Percentiles rank a stretch among this genome's conserved stretches.
Evolutionary conservation across 495 filamentous ascomycete species (phyloP).

Genomic region (Hypomontagnella submonticulosa): DNA sequence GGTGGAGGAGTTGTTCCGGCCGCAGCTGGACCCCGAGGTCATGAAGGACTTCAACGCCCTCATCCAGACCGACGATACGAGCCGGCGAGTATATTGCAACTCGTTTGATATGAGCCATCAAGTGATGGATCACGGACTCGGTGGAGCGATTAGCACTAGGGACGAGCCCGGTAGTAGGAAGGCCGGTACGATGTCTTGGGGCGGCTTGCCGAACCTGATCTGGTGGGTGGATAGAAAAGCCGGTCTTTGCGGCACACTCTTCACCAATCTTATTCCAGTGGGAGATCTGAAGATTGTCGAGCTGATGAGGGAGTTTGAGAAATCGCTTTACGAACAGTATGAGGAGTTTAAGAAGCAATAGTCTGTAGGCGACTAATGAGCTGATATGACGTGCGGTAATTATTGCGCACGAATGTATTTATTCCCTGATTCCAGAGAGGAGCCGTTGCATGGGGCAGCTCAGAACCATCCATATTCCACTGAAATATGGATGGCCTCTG

Average conservation of each 20-base stretch:
- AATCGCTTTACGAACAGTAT: constrained; percentile 44
- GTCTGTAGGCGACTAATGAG: not conserved
- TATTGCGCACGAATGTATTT: too few species aligned
- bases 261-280: constrained; percentile 42
- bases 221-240: constrained; percentile 49
- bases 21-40: constrained; percentile 33
- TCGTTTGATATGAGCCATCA: constrained; percentile 43
- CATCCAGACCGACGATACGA: constrained; percentile 20
- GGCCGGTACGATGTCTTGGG: constrained; percentile 51
- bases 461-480: too few species aligned
- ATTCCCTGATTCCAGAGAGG: too few species aligned
- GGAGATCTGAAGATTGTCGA: constrained; percentile 40
- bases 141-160: constrained; percentile 45
- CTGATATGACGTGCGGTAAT: too few species aligned
- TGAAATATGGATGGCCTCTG: too few species aligned
- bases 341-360: constrained; percentile 31
- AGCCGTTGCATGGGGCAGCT: too few species aligned
- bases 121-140: constrained; percentile 45
- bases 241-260: constrained; percentile 49
- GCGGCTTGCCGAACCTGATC: constrained; percentile 48
- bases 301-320: constrained; percentile 47
- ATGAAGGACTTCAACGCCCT: constrained; percentile 32
- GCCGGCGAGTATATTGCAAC: constrained; percentile 42
- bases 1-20: constrained; percentile 45
- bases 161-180: constrained; percentile 32